Evolutionary conservation across 805 yeast species (phyloP), one percentile per base, ranked within the genome.

Genomic region (Candida mattraensis): DNA sequence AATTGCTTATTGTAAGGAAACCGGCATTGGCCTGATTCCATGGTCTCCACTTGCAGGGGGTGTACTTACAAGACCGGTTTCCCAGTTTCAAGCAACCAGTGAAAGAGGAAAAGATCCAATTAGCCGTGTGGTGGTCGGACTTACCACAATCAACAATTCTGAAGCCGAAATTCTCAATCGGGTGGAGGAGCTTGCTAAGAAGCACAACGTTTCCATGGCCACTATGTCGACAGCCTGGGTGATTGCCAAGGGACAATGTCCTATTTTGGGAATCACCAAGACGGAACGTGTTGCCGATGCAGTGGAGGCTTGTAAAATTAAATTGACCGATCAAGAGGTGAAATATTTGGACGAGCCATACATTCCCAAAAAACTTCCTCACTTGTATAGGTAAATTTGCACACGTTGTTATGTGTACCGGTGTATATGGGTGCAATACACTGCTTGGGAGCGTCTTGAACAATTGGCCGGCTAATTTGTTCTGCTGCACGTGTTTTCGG

Each of bases 191-290:
- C 19, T 81, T 5, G 69, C 86, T 3, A 61, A 65, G 37, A 68
- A 71, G 44, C 56, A 61, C 30, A 60, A 51, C 7, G 72, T 69
- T 10, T 50, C 74, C 1, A 78, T 80, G 84, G 76, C 83, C 2
- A 60, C 60, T 11, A 55, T 79, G 15, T 62, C 82, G 3, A 62
- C 68, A 6, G 76, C 80, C 3, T 79, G 83, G 83, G 66, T 66
- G 1, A 16, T 76, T 1, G 41, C 65, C 32, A 78, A 77, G 50
- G 80, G 78, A 7, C 57, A 63, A 14, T 41, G 47, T 26, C 84
- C 85, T n/a, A 76, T 78, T 44, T 67, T 78, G n/a, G 84, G 85
- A 2, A 39, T 77, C 35, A 66, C 60, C 45, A 66, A 66, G 15
- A 58, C 55, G 14, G 64, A 63, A 46, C 64, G 83, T 36, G 63